Evolutionary conservation across 129 eudicot species (phyloP).

Genomic region (Artemisia argyi): DNA sequence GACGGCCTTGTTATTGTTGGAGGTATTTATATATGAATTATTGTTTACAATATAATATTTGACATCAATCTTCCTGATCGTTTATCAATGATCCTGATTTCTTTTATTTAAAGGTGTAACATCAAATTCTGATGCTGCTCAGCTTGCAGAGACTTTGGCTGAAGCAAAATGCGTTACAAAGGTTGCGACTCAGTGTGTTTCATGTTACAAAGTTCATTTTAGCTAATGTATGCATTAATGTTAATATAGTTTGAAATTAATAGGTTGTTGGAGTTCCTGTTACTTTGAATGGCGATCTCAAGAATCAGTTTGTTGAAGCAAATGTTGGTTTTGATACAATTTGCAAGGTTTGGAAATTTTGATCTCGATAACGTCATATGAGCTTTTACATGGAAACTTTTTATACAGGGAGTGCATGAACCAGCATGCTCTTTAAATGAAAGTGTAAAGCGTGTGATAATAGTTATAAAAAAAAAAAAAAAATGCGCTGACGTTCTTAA

Average conservation of each 20-base stretch:
- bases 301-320: slow-evolving; percentile 88
- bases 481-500: no score
- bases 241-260: slow-evolving; percentile 11
- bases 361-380: slow-evolving; percentile 3
- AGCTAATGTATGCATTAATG: neutral
- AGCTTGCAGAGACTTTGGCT: slow-evolving; percentile 90
- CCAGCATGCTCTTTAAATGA: neutral
- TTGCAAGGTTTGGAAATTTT: slow-evolving; percentile 62
- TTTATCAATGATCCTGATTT: slow-evolving; percentile 15
- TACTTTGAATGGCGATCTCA: slow-evolving; percentile 86
- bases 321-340: slow-evolving; percentile 91
- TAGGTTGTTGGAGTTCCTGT: slow-evolving; percentile 96
- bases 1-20: slow-evolving; percentile 50
- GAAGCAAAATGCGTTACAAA: slow-evolving; percentile 80
- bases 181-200: slow-evolving; percentile 30
- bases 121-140: slow-evolving; percentile 95
- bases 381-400: neutral
- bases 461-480: no score
- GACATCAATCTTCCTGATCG: neutral
- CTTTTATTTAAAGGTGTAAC: slow-evolving; percentile 61
- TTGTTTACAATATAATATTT: neutral
- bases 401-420: slow-evolving; percentile 3
- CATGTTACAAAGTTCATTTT: neutral
- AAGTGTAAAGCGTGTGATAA: no score
- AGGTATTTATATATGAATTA: slow-evolving; percentile 40